Base-by-base conservation (phyloP, 2,329 filamentous ascomycete species). In the Dothideomycetes sp. region DNA sequence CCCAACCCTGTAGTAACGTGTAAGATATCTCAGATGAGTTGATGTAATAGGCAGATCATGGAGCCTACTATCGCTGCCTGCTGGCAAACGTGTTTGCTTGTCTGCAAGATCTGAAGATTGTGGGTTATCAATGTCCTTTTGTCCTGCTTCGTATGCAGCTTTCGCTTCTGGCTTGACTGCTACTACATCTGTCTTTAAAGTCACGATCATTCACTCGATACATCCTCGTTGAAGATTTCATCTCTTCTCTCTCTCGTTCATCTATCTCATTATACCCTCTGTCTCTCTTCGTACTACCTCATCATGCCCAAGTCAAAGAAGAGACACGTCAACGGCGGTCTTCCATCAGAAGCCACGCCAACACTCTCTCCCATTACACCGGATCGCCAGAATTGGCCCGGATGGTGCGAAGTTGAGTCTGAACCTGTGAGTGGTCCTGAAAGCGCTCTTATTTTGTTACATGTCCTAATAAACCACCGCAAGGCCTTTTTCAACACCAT, bases 371-470 rank as follows among this genome's bases (percentile, higher is more conserved):
- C 61, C 3, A 52, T 59, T 4, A 42, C 47, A 11, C 59, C 70
- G 19, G 77, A 83, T 49, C 68, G 72, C 17, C 59, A 69, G 18
- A 67, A 70, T 19, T 87, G 81, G 77, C 68, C 75, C 36, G 81
- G 81, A 17, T 89, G 82, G 77, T 73, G 80, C 42, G 87, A 95
- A 54, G 72, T 96, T 36, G 87, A 94, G 60, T 94, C 86, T 5
- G 87, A 95, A 46, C 88, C 88, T 5, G 85, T 86, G 61, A 61
- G n/a, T n/a, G n/a, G 74, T 55, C 11, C 10, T 4, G 3, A 22
- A 11, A 4, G n/a, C 5, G 3, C 18, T 15, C 35, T 8, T 11
- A 31, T 3, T 9, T 10, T 40, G 27, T 18, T 18, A 11, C 11
- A 4, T 11, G 14, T n/a, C n/a, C 9, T n/a, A 10, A 17, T 18